Conservation (phyloP, 129 eudicot genomes). For the Rutidosis leptorrhynchoides region DNA sequence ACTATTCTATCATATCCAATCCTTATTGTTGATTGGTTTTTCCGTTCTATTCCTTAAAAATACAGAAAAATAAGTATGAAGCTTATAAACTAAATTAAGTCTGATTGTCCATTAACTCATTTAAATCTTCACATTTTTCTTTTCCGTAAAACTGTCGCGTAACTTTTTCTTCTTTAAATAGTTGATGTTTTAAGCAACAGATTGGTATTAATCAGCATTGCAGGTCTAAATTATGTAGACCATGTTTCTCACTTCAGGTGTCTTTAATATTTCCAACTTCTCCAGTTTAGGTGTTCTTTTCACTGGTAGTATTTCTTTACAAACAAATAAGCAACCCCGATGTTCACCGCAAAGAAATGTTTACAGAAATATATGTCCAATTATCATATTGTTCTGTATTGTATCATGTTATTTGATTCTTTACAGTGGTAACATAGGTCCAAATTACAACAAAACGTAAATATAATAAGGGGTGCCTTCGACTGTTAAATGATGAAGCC, state of each 20-base stretch:
- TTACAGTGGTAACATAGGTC: background rate
- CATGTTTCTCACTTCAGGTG: background rate
- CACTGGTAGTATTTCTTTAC: background rate
- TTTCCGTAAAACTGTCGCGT: background rate
- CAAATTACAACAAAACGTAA: background rate
- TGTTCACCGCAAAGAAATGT: background rate
- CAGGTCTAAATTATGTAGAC: background rate
- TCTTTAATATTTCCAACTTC: background rate
- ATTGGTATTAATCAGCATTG: background rate
- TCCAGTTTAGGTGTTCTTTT: background rate
- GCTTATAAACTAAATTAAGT: background rate
- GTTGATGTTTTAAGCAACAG: background rate
- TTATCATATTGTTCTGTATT: background rate
- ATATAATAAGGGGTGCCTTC: background rate
- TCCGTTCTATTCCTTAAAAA: background rate
- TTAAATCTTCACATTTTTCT: background rate
- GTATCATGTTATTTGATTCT: background rate
- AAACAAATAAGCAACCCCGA: constrained; percentile 9
- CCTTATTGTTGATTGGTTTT: background rate
- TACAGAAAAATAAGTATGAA: background rate
- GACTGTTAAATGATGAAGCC: background rate
- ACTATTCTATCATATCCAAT: background rate
- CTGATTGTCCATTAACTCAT: background rate
- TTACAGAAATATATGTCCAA: background rate
- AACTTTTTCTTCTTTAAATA: background rate